Percentiles rank a stretch among this genome's conserved stretches.
Evolutionary conservation across 1,284 basidiomycete species (phyloP).

Genomic region (Somion occarium): DNA sequence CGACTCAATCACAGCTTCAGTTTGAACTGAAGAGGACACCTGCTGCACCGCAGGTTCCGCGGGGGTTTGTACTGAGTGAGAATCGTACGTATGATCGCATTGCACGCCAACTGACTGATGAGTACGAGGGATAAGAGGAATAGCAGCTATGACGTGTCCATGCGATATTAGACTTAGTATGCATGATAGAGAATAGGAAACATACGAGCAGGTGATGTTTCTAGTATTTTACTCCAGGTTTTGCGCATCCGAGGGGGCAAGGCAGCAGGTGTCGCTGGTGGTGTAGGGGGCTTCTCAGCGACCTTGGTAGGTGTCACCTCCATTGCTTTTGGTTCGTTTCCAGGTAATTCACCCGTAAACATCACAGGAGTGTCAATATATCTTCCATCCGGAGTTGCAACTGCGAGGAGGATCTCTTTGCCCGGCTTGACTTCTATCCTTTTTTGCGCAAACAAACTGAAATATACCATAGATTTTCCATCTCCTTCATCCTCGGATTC

Average conservation of each 20-base stretch:
- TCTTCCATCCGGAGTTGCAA: slow-evolving; percentile 43
- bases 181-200: not conserved
- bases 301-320: not conserved
- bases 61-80: not conserved
- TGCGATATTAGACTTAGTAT: not conserved
- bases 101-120: slow-evolving; percentile 3
- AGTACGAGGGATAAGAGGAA: not conserved
- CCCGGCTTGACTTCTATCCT: slow-evolving; percentile 62
- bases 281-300: not conserved
- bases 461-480: slow-evolving; percentile 38
- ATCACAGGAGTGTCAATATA: slow-evolving; percentile 52
- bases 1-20: not conserved
- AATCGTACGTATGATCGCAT: not conserved
- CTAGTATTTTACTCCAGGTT: slow-evolving; percentile 37
- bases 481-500: slow-evolving; percentile 38
- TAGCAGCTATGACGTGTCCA: not conserved
- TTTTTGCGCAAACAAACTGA: slow-evolving; percentile 60
- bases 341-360: slow-evolving; percentile 44
- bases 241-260: slow-evolving; percentile 57
- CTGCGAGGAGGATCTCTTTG: slow-evolving; percentile 57
- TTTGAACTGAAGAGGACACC: not conserved
- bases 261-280: slow-evolving; percentile 10
- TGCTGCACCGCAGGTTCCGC: not conserved
- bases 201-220: not conserved
- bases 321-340: slow-evolving; percentile 13